Evolutionary conservation across 148 eudicot genomes (phyloP).

Genomic region (Rhododendron kiyosumense): DNA sequence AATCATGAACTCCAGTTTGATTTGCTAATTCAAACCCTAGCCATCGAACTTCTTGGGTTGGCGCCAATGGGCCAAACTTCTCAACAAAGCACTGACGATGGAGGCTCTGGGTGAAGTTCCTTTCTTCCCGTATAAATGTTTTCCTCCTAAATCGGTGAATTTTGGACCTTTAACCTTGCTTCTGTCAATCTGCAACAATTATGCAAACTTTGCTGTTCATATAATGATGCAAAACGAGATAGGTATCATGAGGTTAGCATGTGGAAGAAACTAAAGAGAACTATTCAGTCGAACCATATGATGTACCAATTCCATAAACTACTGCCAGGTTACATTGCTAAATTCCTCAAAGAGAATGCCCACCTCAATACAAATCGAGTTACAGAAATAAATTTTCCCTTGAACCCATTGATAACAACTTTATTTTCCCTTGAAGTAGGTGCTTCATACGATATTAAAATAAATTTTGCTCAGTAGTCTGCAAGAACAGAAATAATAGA

Average conservation of each 20-base stretch:
- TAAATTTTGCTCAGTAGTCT: neutral
- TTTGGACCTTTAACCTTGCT: slow-evolving; percentile 77
- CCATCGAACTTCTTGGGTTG: slow-evolving; percentile 83
- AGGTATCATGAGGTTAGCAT: neutral
- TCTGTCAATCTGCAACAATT: slow-evolving; percentile 72
- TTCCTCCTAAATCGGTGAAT: slow-evolving; percentile 86
- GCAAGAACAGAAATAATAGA: neutral
- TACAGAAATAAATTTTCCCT: neutral
- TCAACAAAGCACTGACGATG: slow-evolving; percentile 55
- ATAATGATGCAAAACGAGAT: neutral
- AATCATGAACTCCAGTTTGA: slow-evolving; percentile 4
- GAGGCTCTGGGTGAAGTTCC: slow-evolving; percentile 56
- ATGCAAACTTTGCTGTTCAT: neutral
- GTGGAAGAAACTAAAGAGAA: neutral
- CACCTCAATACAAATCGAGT: neutral
- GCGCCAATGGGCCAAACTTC: slow-evolving; percentile 68
- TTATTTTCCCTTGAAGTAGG: neutral
- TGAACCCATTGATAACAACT: neutral
- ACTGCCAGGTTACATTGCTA: neutral
- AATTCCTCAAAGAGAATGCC: neutral
- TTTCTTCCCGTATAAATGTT: slow-evolving; percentile 65
- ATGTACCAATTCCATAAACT: neutral
- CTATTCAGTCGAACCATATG: neutral
- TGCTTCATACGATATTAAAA: neutral
- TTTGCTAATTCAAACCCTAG: slow-evolving; percentile 25